Base-by-base conservation (phyloP, 1,139 yeast species). In the Blastobotrys illinoisensis region DNA sequence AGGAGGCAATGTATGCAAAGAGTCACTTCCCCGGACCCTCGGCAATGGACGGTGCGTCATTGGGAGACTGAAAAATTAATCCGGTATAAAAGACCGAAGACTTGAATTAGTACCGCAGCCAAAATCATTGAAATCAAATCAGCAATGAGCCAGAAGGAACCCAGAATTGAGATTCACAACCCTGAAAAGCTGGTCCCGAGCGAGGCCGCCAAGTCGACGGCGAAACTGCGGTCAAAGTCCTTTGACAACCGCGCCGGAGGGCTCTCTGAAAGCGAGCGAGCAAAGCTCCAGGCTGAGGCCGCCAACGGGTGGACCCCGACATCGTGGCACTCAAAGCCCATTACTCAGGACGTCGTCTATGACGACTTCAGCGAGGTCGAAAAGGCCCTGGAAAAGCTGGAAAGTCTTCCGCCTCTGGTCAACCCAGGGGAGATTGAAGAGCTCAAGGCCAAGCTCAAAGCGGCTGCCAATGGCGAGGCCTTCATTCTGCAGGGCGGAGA, bases 401-500 rank as follows among this genome's bases (percentile, higher is more conserved):
- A 73, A 56, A 64, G 71, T 40, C 61, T 74, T 44, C 78, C 78
- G 1, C 78, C 78, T 13, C 63, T 74, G 21, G 78, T 75, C 9
- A 73, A 71, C 48, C 71, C 76, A 1, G 52, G 55, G 24, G 78
- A 74, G 58, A 71, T 74, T 54, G 72, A 71, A 55, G 58, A 58
- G 7, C 62, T 74, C 47, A 66, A 68, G 54, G 23, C 56, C 13
- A 69, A 69, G 58, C 69, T 74, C 24, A 65, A 65, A 28, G 72
- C 71, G 46, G 78, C 78, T 0, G 74, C 77, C 5, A 67, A 71
- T 19, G 78, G 78, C 26, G 68, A 71, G 55, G 76, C 77, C 11
- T 74, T 74, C 56, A 68, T 74, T 44, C 65, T 74, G 14, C 78
- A 74, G 56, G 78, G 79, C 11, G 78, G 78, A n/a, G 78, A 74